A percentile compares a stretch with the other conserved stretches of the same genome.
Evolutionary conservation across 768 basidiomycete species (phyloP).

Genomic region (Suillus decipiens): DNA sequence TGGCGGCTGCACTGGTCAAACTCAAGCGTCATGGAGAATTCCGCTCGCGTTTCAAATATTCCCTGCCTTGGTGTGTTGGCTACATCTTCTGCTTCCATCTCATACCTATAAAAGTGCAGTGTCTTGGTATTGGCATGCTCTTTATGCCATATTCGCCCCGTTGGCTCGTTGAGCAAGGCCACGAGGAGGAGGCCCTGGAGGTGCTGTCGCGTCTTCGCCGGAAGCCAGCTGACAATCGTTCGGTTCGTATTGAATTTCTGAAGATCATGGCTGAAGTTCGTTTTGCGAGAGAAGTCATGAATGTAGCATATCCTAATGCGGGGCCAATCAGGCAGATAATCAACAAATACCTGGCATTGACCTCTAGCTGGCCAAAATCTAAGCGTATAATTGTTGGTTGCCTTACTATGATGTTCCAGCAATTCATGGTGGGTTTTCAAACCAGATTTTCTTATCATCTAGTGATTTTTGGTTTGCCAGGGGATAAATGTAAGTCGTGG

Average conservation of each 20-base stretch:
- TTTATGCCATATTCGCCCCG: constrained; percentile 48
- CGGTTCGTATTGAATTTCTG: constrained; percentile 39
- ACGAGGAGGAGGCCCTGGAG: constrained; percentile 36
- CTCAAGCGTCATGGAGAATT: constrained; percentile 35
- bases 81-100: constrained; percentile 7
- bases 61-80: constrained; percentile 36
- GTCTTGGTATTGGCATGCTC: constrained; percentile 32
- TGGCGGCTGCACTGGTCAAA: constrained; percentile 34
- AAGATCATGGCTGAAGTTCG: constrained; percentile 42
- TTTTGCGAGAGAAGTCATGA: constrained; percentile 26
- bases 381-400: constrained; percentile 34
- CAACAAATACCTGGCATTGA: constrained; percentile 29
- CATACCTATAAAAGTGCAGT: constrained; percentile 18
- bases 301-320: constrained; percentile 24
- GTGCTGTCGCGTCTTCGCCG: constrained; percentile 38
- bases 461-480: constrained; percentile 17
- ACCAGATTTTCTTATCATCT: neutral
- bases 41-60: constrained; percentile 40
- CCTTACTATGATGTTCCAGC: constrained; percentile 37
- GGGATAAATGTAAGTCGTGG: constrained; percentile 28
- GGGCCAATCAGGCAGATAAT: constrained; percentile 19
- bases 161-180: constrained; percentile 42
- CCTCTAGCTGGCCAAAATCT: constrained; percentile 35
- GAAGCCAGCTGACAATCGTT: constrained; percentile 31
- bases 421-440: constrained; percentile 30